Percentiles rank a stretch among this genome's conserved stretches.
Evolutionary conservation across 352 stramenopile species (phyloP).

Genomic region (Globisporangium uncinulatum): DNA sequence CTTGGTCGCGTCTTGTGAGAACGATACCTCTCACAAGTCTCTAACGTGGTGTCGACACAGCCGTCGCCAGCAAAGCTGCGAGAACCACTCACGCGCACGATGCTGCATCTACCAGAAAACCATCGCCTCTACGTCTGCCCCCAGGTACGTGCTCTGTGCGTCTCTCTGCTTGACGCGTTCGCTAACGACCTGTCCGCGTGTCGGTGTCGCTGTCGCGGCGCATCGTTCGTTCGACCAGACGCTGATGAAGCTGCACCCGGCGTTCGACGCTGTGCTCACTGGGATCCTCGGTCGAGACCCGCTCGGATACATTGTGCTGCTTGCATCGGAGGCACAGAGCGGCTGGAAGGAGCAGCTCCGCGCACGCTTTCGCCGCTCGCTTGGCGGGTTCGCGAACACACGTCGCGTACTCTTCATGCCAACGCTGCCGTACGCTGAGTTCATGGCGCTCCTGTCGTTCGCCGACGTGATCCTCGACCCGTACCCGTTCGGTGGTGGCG

Average conservation of each 20-base stretch:
- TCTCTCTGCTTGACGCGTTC: neutral
- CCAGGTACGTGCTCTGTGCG: conserved; percentile 19
- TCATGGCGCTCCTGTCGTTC: conserved; percentile 41
- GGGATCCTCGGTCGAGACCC: conserved; percentile 35
- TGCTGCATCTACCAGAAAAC: conserved; percentile 33
- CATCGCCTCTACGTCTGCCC: conserved; percentile 51
- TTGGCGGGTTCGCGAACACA: conserved; percentile 12
- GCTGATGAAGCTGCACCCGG: conserved; percentile 60
- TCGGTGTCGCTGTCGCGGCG: no score
- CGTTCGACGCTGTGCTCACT: conserved; percentile 39
- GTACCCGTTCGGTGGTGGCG: conserved; percentile 80
- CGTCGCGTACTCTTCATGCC: conserved; percentile 52
- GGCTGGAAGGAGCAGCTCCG: conserved; percentile 52
- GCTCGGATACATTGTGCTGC: conserved; percentile 30
- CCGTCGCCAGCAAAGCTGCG: conserved; percentile 14
- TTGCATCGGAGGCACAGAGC: conserved; percentile 37
- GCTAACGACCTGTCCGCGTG: neutral
- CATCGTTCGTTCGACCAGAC: conserved; percentile 22
- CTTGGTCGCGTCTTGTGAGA: neutral
- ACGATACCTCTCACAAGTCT: neutral
- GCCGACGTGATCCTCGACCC: conserved; percentile 77
- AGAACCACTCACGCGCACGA: conserved; percentile 24
- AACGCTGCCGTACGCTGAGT: conserved; percentile 49
- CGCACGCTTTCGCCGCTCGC: conserved; percentile 26
- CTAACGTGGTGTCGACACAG: neutral